Evolutionary conservation across 495 filamentous ascomycete genomes (phyloP).

Genomic region (Astrothelium subdiscretum): DNA sequence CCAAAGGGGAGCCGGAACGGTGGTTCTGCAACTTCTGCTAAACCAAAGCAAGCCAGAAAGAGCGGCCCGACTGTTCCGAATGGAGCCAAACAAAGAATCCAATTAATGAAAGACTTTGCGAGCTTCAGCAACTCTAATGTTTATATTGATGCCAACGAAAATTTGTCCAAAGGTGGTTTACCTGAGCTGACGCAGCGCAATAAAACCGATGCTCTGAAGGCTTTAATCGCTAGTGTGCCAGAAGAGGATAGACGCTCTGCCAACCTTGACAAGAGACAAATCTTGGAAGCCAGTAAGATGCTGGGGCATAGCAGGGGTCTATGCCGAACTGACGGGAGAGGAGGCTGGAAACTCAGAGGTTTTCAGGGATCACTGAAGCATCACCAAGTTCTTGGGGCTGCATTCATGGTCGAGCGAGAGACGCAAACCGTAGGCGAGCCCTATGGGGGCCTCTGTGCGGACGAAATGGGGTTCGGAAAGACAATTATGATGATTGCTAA

Average conservation of each 20-base stretch:
- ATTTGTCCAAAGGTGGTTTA: conserved; percentile 12
- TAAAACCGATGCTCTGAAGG: conserved; percentile 19
- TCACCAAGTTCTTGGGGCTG: conserved; percentile 44
- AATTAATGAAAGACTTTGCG: neutral
- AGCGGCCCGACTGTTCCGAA: neutral
- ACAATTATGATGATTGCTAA: conserved; percentile 39
- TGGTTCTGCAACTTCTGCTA: neutral
- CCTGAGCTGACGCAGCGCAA: conserved; percentile 9
- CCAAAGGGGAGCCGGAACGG: neutral
- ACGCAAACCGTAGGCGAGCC: conserved; percentile 25
- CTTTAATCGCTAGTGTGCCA: conserved; percentile 24
- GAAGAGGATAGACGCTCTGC: conserved; percentile 10
- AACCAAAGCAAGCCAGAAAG: neutral
- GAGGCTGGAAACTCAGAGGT: conserved; percentile 36
- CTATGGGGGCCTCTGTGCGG: conserved; percentile 44
- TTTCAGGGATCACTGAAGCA: conserved; percentile 37
- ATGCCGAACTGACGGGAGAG: conserved; percentile 24
- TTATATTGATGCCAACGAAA: conserved; percentile 15
- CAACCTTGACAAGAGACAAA: conserved; percentile 9
- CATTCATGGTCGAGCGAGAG: conserved; percentile 49
- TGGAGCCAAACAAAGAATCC: neutral
- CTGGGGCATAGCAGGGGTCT: neutral
- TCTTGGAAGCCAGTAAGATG: conserved; percentile 4
- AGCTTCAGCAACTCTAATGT: conserved; percentile 13
- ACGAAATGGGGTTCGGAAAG: conserved; percentile 56